Base-by-base conservation (phyloP, 2,329 filamentous ascomycete species). In the Beauveria sp. region DNA sequence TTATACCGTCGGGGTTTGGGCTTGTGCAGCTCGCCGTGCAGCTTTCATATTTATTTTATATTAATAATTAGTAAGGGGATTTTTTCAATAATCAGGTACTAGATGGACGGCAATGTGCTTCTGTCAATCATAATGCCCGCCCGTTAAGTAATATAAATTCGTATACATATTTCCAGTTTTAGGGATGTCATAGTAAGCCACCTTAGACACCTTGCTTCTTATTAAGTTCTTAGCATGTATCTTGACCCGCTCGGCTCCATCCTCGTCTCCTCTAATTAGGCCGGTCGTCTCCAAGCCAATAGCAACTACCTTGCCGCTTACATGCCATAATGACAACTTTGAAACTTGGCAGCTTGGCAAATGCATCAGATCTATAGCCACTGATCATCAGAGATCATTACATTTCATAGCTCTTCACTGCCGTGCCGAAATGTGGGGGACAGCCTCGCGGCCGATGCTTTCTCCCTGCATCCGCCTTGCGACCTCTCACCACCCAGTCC, bases 81-180 rank as follows among this genome's bases (percentile, higher is more conserved):
- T 22, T 9, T n/a, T 14, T 50, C 16, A 41, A 51, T 41, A 58
- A 48, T 24, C 10, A 24, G 18, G 6, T 5, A 22, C 7, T 5
- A 57, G 30, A 28, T 46, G 8, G 30, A 51, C 41, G 46, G 55
- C 30, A 14, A 44, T 4, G 26, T 6, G 10, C 40, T 47, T 14
- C 22, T 48, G 55, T 47, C 43, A 58, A 58, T 58, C 55, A 58
- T 58, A 53, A 43, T 40, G 46, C 24, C 47, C 46, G 12, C 34
- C 22, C 18, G 3, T 34, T 58, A 43, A 51, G 28, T 37, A 58
- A 58, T 58, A 51, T 58, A 58, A 56, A 9, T 58, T 51, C 46
- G 30, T 58, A 24, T 51, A 57, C 20, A 20, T 22, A 30, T 40
- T 22, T 57, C 22, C 44, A 6, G 28, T 48, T 47, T 24, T 24